Percentiles rank a stretch among this genome's conserved stretches.
These are phyloP conservation scores for Porpolomopsis calyptriformis DNA, from an alignment of 768 basidiomycete species.

Conservation along the genomic window DNA sequence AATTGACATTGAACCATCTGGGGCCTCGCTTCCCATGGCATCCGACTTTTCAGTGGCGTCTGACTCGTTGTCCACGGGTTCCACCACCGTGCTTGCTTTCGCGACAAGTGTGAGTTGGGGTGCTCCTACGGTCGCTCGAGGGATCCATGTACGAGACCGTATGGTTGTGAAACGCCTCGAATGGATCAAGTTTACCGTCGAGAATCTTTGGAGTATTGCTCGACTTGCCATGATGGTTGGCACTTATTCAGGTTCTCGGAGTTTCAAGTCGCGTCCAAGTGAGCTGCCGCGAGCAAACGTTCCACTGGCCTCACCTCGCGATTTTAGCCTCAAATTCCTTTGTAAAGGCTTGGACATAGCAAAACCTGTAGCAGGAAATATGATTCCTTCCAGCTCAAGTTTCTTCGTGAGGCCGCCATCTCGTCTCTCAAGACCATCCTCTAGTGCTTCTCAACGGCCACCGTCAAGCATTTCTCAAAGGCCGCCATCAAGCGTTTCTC, in stretches of 20 bases:
- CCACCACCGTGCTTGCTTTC: conserved; percentile 8
- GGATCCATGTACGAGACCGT: not conserved
- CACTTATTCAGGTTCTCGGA: not conserved
- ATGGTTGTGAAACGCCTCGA: not conserved
- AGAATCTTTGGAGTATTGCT: not conserved
- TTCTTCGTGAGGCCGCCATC: conserved; percentile 12
- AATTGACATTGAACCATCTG: conserved; percentile 3
- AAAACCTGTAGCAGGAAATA: too few relatives aligned
- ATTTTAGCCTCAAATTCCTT: too few relatives aligned
- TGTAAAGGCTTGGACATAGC: too few relatives aligned
- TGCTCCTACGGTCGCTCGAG: not conserved
- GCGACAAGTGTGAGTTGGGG: not conserved
- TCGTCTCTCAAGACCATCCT: conserved; percentile 19
- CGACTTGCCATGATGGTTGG: conserved; percentile 1
- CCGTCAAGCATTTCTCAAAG: conserved; percentile 39
- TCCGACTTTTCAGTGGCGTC: not conserved
- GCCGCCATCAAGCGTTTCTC: conserved; percentile 32
- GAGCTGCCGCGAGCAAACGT: too few relatives aligned
- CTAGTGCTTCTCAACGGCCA: conserved; percentile 31
- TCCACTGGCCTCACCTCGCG: too few relatives aligned
- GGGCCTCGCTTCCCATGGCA: conserved; percentile 10
- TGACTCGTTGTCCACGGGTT: conserved; percentile 5
- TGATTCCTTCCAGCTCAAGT: conserved; percentile 6
- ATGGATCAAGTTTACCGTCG: not conserved
- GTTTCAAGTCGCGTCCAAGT: not conserved